Evolutionary conservation across 192 early-diverging fungal genomes (phyloP).

Genomic region (Podila verticillata): DNA sequence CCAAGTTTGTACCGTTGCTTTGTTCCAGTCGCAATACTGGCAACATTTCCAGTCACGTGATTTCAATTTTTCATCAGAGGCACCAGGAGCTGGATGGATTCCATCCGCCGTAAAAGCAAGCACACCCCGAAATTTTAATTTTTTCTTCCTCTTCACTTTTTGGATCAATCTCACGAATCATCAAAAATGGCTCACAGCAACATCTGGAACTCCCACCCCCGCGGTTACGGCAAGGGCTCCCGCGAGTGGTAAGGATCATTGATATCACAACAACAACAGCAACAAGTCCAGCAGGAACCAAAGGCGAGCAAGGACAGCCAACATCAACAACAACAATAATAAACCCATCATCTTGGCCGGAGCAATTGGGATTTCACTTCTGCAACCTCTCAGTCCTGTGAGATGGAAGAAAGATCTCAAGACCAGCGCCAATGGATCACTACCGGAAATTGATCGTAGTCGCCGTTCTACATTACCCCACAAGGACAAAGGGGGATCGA

Average conservation of each 20-base stretch:
- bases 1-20: too few species aligned
- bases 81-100: too few species aligned
- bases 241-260: constrained; percentile 86
- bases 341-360: too few species aligned
- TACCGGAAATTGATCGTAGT: not conserved
- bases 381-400: too few species aligned
- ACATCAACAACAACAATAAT: not conserved
- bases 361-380: too few species aligned
- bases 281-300: not conserved
- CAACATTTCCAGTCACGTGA: too few species aligned
- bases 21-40: too few species aligned
- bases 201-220: constrained; percentile 98
- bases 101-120: too few species aligned
- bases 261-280: not conserved
- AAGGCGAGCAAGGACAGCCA: not conserved
- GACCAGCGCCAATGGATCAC: too few species aligned
- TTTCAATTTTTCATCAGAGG: too few species aligned
- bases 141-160: constrained; percentile 6
- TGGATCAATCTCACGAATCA: constrained; percentile 31
- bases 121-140: not conserved
- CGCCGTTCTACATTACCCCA: not conserved
- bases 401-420: too few species aligned
- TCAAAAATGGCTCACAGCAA: constrained; percentile 93
- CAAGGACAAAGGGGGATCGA: not conserved
- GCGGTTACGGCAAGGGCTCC: constrained; percentile 97